These are phyloP conservation scores for Zizania latifolia DNA, from an alignment of 176 grass and related monocot species.

Conservation along the genomic window DNA sequence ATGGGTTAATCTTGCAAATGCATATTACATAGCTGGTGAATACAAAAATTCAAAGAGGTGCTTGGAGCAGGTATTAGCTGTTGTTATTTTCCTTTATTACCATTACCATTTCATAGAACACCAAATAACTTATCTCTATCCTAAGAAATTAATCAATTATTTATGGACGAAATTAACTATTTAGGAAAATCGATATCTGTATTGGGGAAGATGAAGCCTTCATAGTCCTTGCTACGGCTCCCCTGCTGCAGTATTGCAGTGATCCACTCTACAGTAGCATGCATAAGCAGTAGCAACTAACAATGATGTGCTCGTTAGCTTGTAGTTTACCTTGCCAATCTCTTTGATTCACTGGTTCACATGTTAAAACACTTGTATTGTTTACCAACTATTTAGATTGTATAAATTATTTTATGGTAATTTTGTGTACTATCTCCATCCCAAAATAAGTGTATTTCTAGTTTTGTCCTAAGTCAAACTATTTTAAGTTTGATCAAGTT, in stretches of 20 bases:
- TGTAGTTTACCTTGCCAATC: neutral
- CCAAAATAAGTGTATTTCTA: too few species aligned
- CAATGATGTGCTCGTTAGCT: neutral
- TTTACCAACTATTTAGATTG: neutral
- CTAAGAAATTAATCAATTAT: neutral
- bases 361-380: neutral
- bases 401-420: neutral
- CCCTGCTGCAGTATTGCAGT: neutral
- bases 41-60: conserved; percentile 79
- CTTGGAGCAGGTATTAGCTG: conserved; percentile 78
- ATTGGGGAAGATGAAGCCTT: neutral
- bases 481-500: too few species aligned
- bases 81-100: conserved; percentile 20
- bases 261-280: neutral
- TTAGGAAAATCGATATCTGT: neutral
- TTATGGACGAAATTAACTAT: neutral
- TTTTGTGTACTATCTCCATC: too few species aligned
- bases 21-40: conserved; percentile 76
- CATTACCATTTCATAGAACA: neutral
- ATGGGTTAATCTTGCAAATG: conserved; percentile 96
- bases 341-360: neutral
- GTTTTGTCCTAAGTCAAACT: too few species aligned
- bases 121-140: neutral
- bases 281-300: neutral
- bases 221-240: neutral